Base-by-base conservation (phyloP, 2,329 filamentous ascomycete species). In the Ophiocordyceps camponoti-leonardi region DNA sequence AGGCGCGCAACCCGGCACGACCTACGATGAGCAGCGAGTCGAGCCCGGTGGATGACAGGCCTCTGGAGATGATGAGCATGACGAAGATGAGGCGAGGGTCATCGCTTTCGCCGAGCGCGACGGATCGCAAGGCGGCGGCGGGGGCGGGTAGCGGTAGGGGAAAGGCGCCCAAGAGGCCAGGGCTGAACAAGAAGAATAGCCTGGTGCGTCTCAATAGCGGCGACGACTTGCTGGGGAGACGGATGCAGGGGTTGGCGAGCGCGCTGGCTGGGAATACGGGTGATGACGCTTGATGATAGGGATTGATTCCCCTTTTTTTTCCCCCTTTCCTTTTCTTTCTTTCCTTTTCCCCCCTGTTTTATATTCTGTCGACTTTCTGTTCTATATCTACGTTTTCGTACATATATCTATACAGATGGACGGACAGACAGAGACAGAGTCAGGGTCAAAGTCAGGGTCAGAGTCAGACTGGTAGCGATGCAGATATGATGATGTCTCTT, bases 51-150 rank as follows among this genome's bases (percentile, higher is more conserved):
- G 87, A 94, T 50, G 87, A 93, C 45, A 65, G 69, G 19, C 84
- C 86, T 4, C 61, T 95, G 11, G 88, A 94, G 62, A 94, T 94
- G 68, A 79, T n/a, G n/a, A n/a, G 73, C 53, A 75, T 81, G 67
- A 73, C 71, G 13, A 67, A 65, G 49, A 55, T 64, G 48, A 61
- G 60, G 33, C 56, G 64, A 11, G 58, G 64, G 10, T 57, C 13
- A 54, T 55, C 44, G 53, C 51, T 33, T 54, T 52, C 18, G 10
- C 39, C 37, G 20, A 5, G 22, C 31, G 58, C 47, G 52, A 59
- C 35, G 47, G 53, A 50, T 55, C 49, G 51, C 49, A 39, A 11
- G 47, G 47, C 11, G 42, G 18, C n/a, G n/a, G n/a, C n/a, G n/a
- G n/a, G n/a, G n/a, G n/a, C n/a, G n/a, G n/a, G n/a, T n/a, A n/a